A percentile compares a stretch with the other conserved stretches of the same genome.
Evolutionary conservation across 352 stramenopile species (phyloP).

Genomic region (Phytophthora boehmeriae): DNA sequence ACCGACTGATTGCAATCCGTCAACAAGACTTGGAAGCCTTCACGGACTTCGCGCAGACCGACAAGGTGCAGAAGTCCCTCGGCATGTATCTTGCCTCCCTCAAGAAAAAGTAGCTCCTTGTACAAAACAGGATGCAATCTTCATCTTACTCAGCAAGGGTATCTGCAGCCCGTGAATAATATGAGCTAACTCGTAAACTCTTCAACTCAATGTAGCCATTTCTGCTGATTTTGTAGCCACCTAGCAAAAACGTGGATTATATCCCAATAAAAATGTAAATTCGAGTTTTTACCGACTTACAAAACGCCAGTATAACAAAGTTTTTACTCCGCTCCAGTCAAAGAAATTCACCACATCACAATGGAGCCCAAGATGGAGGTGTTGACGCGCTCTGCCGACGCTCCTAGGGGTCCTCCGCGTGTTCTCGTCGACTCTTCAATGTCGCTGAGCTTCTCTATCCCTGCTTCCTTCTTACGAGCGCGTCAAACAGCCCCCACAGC

Average conservation of each 20-base stretch:
- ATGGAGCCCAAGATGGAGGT: conserved; percentile 52
- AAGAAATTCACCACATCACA: not conserved
- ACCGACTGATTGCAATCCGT: conserved; percentile 55
- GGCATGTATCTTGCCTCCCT: conserved; percentile 79
- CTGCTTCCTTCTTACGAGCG: conserved; percentile 26
- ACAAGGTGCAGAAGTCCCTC: conserved; percentile 86
- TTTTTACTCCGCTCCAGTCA: conserved; percentile 3
- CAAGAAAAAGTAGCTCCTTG: conserved; percentile 55
- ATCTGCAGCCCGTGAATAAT: not conserved
- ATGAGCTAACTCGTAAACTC: no score
- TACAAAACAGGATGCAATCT: no score
- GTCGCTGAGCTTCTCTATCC: conserved; percentile 54
- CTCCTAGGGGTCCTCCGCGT: conserved; percentile 15
- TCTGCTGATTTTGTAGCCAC: no score
- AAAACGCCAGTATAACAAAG: no score
- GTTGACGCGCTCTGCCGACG: conserved; percentile 37
- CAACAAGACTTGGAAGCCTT: conserved; percentile 75
- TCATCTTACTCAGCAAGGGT: not conserved
- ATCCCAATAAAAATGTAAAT: no score
- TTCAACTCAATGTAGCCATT: no score
- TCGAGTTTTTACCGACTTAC: no score
- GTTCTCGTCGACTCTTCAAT: conserved; percentile 48
- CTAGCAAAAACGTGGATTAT: no score
- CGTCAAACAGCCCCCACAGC: conserved; percentile 2
- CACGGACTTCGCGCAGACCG: conserved; percentile 73